Evolutionary conservation across 805 yeast genomes (phyloP).

Genomic region (Metahyphopichia silvanorum): DNA sequence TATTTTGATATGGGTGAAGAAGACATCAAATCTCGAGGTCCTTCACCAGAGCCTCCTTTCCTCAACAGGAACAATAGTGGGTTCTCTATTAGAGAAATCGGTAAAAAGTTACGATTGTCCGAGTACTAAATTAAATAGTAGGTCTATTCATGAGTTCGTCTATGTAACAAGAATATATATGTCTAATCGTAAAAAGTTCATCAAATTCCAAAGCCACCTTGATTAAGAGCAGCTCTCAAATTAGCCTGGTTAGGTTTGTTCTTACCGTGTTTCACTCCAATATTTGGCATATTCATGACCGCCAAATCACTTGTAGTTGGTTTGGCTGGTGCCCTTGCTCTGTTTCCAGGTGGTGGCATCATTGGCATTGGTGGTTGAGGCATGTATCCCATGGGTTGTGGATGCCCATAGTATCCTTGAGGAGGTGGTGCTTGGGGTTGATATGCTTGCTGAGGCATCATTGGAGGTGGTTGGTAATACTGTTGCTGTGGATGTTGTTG

Average conservation of each 20-base stretch:
- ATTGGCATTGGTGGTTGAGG: slow-evolving; percentile 1
- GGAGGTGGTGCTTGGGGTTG: background rate
- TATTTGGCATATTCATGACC: slow-evolving; percentile 46
- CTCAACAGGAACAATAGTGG: slow-evolving; percentile 35
- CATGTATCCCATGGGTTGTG: slow-evolving; percentile 1
- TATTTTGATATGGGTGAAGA: slow-evolving; percentile 58
- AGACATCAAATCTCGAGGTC: slow-evolving; percentile 52
- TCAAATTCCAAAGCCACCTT: slow-evolving; percentile 67
- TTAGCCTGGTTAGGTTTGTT: slow-evolving; percentile 49
- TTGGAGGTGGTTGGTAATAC: background rate
- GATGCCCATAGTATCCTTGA: slow-evolving; percentile 2
- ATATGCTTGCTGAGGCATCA: background rate
- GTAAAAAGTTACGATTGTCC: slow-evolving; percentile 59
- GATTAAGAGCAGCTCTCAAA: slow-evolving; percentile 61
- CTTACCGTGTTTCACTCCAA: slow-evolving; percentile 34
- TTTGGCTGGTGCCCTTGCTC: slow-evolving; percentile 7
- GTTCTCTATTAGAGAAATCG: slow-evolving; percentile 52
- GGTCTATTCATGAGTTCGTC: too few species aligned
- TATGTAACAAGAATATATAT: too few species aligned
- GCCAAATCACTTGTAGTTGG: slow-evolving; percentile 41
- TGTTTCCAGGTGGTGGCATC: slow-evolving; percentile 6
- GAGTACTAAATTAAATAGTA: slow-evolving; percentile 61
- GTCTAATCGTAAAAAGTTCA: background rate
- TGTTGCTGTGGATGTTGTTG: slow-evolving; percentile 8
- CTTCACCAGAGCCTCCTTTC: slow-evolving; percentile 54